Evolutionary conservation across 768 basidiomycete species (phyloP), one percentile per base, ranked within the genome.

Genomic region (Boletus tomentosulus): DNA sequence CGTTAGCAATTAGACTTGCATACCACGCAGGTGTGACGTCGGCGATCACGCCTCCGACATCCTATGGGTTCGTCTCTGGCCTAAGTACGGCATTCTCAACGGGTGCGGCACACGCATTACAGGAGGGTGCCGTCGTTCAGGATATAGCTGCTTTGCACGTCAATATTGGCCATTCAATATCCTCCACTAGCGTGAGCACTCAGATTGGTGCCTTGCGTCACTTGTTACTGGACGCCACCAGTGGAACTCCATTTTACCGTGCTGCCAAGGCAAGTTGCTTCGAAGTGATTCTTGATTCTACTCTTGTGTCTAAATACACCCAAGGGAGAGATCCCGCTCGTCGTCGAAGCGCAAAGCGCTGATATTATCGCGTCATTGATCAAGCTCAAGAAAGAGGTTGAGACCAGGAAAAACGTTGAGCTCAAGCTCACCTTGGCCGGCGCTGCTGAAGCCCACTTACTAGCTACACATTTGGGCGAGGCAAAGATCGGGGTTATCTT

Each of bases 291-390:
- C 13, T 33, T 48, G 35, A 25, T 53, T 28, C 25, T 47, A 4
- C 10, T 16, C 10, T 34, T 33, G 24, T 31, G 19, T 42, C 47
- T 57, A 31, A 50, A 37, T 25, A 5, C 33, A 12, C 41, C 45
- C 11, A 38, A 87, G 84, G 89, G 90, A 6, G 62, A 76, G 34
- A 76, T 93, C 22, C 86, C 89, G 3, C 73, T 97, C 6, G 86
- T 96, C 11, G 73, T 92, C 8, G 81, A 86, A 50, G 84, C 81
- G 2, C 74, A 86, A 58, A 91, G 77, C 60, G 92, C 89, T 4
- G 93, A 95, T 67, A 74, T 88, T 48, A 94, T 95, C 57, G 89
- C 87, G 1, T 82, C 86, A 1, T 69, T 95, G 33, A 74, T 95
- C 42, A 66, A 77, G 25, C 74, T 96, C 52, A 89, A 89, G 69